Conservation (phyloP, 352 stramenopile genomes). For the Phytophthora podocarpi region DNA sequence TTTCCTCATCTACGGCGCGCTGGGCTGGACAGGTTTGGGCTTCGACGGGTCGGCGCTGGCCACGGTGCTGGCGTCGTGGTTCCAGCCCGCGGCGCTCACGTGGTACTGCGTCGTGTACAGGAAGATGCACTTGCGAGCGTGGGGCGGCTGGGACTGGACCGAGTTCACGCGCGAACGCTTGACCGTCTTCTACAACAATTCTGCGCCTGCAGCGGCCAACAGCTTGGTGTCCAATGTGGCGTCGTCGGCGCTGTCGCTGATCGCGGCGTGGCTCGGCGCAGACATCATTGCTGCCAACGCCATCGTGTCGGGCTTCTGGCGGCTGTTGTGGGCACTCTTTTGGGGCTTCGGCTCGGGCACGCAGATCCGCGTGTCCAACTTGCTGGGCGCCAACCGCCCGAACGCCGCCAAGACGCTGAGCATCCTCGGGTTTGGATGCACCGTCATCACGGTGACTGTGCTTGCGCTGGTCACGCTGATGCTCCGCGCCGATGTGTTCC, state of each 20-base stretch:
- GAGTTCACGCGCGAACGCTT: conserved; percentile 65
- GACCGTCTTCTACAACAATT: conserved; percentile 68
- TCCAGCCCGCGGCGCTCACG: conserved; percentile 76
- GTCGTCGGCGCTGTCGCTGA: conserved; percentile 68
- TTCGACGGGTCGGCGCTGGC: conserved; percentile 80
- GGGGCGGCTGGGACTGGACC: conserved; percentile 67
- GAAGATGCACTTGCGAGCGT: conserved; percentile 72
- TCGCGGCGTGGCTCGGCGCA: conserved; percentile 72
- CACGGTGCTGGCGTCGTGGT: conserved; percentile 81
- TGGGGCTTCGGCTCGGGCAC: conserved; percentile 82
- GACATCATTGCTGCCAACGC: conserved; percentile 82
- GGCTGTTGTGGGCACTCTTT: conserved; percentile 74
- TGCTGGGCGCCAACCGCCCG: conserved; percentile 70
- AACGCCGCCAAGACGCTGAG: conserved; percentile 56
- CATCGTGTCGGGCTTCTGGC: conserved; percentile 73
- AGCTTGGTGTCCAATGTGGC: conserved; percentile 76
- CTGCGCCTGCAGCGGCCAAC: conserved; percentile 64
- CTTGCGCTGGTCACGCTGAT: conserved; percentile 47
- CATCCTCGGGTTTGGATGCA: conserved; percentile 69
- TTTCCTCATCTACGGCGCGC: conserved; percentile 56
- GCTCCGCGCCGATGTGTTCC: conserved; percentile 45
- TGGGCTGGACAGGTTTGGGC: conserved; percentile 62
- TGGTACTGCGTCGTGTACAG: conserved; percentile 80
- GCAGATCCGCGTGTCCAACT: conserved; percentile 80
- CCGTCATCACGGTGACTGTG: conserved; percentile 43